Evolutionary conservation across 23 red algal genomes (phyloP).

Genomic region (Chondrus crispus): DNA sequence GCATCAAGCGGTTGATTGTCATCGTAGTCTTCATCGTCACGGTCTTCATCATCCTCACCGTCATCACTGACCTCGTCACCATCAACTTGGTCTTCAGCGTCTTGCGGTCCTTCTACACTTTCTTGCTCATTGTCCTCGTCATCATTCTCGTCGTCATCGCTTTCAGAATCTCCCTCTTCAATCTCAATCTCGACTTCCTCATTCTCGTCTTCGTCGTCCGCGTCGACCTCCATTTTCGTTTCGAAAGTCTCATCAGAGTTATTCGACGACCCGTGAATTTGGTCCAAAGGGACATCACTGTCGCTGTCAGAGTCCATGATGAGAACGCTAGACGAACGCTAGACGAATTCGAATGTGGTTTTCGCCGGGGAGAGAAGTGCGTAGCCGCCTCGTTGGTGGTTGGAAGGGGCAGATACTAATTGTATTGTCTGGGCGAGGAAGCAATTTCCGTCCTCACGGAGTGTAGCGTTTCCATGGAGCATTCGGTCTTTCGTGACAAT

Average conservation of each 20-base stretch:
- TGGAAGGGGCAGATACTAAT: no score
- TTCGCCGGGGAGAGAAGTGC: no score
- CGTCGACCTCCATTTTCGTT: not conserved
- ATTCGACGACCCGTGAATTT: not conserved
- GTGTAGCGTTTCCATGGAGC: no score
- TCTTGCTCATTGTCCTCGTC: not conserved
- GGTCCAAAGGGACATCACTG: not conserved
- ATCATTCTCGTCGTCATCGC: conserved; percentile 7
- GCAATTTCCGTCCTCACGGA: no score
- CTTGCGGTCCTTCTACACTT: not conserved
- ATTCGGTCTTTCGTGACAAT: no score
- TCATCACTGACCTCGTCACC: not conserved
- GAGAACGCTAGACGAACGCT: no score
- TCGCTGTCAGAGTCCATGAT: not conserved
- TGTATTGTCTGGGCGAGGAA: no score
- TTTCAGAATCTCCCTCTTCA: not conserved
- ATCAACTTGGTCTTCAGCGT: not conserved
- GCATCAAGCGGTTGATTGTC: not conserved
- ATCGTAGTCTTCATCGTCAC: conserved; percentile 37
- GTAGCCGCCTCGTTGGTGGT: no score
- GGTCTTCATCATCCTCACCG: not conserved
- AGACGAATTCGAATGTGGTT: no score
- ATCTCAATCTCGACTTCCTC: not conserved
- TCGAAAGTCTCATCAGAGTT: not conserved
- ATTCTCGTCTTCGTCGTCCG: conserved; percentile 33